Percentiles rank a stretch among this genome's conserved stretches.
These are phyloP conservation scores for Phialocephala subalpina DNA, from an alignment of 2,329 filamentous ascomycete genomes.

Conservation along the genomic window DNA sequence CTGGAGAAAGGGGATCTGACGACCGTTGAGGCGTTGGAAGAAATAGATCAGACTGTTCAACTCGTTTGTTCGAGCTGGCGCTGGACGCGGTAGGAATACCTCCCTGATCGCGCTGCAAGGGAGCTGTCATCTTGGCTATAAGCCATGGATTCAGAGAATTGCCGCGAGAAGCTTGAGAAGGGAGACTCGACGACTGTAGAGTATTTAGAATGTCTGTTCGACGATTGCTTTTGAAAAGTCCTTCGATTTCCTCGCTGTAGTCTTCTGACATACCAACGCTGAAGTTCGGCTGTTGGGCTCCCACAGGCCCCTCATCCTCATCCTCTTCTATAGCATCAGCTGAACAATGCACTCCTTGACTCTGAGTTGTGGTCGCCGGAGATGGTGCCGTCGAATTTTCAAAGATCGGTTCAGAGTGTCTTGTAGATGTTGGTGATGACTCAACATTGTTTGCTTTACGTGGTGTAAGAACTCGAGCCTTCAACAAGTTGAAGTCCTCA, in stretches of 20 bases:
- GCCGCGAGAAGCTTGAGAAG: background rate
- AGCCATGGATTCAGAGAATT: conserved; percentile 49
- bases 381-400: background rate
- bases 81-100: background rate
- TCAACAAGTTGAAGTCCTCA: conserved; percentile 36
- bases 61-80: background rate
- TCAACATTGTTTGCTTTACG: background rate
- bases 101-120: conserved; percentile 19
- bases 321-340: background rate
- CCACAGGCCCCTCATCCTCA: conserved; percentile 10
- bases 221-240: background rate
- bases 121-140: conserved; percentile 49
- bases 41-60: background rate
- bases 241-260: conserved; percentile 53
- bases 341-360: background rate
- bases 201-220: conserved; percentile 13
- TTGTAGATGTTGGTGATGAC: background rate
- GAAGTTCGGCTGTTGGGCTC: conserved; percentile 31
- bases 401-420: background rate
- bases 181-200: background rate
- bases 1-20: conserved; percentile 22
- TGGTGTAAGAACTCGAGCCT: conserved; percentile 32
- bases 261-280: conserved; percentile 56
- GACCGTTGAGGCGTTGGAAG: conserved; percentile 29
- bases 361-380: background rate